phyloP scores from a whole-genome alignment of 140 eudicot genomes.

The Bidens hawaiensis region DNA sequence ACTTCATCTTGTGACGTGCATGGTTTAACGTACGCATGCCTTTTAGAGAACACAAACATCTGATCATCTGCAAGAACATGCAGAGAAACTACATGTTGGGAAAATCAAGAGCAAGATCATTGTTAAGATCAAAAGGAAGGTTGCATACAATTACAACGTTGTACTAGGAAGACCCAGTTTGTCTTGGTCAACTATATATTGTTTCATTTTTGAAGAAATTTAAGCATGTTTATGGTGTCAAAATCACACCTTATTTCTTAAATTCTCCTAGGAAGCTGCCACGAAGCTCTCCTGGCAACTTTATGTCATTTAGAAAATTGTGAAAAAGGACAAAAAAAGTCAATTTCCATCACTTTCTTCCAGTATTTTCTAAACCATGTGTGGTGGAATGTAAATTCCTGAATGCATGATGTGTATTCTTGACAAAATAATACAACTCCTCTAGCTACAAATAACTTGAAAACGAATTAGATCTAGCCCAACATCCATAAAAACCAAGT shows the following conservation, averaged over 20 bases:
- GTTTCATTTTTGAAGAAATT: background rate
- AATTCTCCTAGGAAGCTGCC: constrained; percentile 25
- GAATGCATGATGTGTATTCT: background rate
- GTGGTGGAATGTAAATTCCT: constrained; percentile 22
- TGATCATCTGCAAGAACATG: background rate
- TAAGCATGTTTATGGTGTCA: constrained; percentile 10
- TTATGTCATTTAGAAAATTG: background rate
- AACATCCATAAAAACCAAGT: too few relatives aligned
- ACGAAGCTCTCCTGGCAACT: too few relatives aligned
- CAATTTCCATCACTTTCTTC: constrained; percentile 15
- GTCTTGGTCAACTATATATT: constrained; percentile 9
- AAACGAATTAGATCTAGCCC: constrained; percentile 2
- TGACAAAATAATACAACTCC: background rate
- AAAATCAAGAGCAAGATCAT: background rate
- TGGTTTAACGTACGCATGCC: too few relatives aligned
- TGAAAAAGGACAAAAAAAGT: constrained; percentile 6
- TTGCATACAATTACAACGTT: constrained; percentile 3
- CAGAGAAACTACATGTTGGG: background rate
- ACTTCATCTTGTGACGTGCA: too few relatives aligned
- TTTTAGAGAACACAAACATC: too few relatives aligned
- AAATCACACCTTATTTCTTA: constrained; percentile 8
- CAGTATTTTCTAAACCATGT: background rate
- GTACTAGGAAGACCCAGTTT: constrained; percentile 10
- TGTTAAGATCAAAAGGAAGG: background rate
- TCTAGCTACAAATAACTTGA: constrained; percentile 26